Conservation (phyloP, 1,284 basidiomycete species). For the Sporisorium exsertum region DNA sequence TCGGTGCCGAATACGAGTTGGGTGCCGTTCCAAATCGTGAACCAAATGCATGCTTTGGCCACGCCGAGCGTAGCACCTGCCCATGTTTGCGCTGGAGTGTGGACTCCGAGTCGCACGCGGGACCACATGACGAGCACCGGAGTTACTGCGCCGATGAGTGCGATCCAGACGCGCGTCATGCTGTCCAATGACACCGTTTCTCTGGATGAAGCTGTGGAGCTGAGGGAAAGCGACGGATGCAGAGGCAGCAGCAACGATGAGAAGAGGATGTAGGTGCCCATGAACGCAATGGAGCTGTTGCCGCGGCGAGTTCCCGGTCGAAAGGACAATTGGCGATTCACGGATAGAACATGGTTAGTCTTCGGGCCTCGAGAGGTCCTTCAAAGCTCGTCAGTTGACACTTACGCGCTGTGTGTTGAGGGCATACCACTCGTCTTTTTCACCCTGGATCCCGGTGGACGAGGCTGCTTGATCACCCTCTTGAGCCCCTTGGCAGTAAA, state of each 20-base stretch:
- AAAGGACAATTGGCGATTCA: no score
- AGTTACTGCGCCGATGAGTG: constrained; percentile 21
- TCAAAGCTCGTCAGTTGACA: background rate
- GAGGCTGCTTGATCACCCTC: constrained; percentile 55
- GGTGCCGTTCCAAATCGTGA: constrained; percentile 46
- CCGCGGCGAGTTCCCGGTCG: background rate
- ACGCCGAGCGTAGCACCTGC: constrained; percentile 46
- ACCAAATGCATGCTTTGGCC: constrained; percentile 41
- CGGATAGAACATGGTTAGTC: background rate
- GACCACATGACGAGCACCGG: constrained; percentile 56
- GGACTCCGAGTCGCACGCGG: constrained; percentile 46
- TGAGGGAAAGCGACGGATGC: constrained; percentile 30
- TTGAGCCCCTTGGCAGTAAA: constrained; percentile 55
- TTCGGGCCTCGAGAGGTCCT: no score
- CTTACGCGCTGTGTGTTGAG: constrained; percentile 54
- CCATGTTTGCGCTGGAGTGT: constrained; percentile 42
- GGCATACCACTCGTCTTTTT: constrained; percentile 57
- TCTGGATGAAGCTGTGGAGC: background rate
- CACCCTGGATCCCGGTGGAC: constrained; percentile 44
- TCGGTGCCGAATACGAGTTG: constrained; percentile 8
- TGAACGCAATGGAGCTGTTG: constrained; percentile 55
- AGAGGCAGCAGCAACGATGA: constrained; percentile 41
- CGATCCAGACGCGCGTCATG: constrained; percentile 36
- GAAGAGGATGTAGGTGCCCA: constrained; percentile 50
- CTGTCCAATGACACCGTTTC: constrained; percentile 10